phyloP scores from a whole-genome alignment of 768 basidiomycete genomes.

The Sistotremastrum niveocremeum region DNA sequence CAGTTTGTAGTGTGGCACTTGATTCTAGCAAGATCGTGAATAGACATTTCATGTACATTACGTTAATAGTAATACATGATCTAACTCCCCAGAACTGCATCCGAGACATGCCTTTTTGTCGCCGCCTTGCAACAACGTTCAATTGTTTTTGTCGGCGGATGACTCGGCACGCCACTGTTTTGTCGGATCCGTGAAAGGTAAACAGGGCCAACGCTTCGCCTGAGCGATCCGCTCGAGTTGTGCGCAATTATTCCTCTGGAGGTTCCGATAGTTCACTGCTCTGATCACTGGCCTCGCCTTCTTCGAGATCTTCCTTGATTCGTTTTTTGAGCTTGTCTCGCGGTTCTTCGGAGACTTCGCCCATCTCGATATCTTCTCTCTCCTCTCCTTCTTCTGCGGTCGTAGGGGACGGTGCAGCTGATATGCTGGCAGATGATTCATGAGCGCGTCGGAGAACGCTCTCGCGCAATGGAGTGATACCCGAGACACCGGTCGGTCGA shows the following conservation, averaged over 20 bases:
- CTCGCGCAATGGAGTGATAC: background rate
- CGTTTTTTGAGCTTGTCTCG: constrained; percentile 39
- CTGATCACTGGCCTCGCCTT: constrained; percentile 74
- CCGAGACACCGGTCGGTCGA: constrained; percentile 10
- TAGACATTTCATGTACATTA: no score
- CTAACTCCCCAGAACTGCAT: no score
- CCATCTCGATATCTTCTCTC: constrained; percentile 76
- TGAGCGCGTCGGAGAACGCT: background rate
- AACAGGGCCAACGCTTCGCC: no score
- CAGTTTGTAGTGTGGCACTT: no score
- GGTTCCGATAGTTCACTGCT: constrained; percentile 69
- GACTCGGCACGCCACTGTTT: no score
- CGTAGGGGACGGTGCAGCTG: constrained; percentile 7
- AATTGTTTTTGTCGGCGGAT: no score
- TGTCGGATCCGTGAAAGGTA: no score
- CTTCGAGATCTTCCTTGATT: constrained; percentile 60
- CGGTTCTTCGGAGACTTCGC: constrained; percentile 70
- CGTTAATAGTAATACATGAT: no score
- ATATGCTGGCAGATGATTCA: constrained; percentile 7
- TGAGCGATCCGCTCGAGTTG: no score
- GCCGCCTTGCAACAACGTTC: no score
- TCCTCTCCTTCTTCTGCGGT: constrained; percentile 19
- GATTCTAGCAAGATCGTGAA: no score
- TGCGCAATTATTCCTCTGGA: constrained; percentile 36
- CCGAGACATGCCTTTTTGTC: no score